Base-by-base conservation (phyloP, 257 asterid genomes). In the Solanum boliviense region DNA sequence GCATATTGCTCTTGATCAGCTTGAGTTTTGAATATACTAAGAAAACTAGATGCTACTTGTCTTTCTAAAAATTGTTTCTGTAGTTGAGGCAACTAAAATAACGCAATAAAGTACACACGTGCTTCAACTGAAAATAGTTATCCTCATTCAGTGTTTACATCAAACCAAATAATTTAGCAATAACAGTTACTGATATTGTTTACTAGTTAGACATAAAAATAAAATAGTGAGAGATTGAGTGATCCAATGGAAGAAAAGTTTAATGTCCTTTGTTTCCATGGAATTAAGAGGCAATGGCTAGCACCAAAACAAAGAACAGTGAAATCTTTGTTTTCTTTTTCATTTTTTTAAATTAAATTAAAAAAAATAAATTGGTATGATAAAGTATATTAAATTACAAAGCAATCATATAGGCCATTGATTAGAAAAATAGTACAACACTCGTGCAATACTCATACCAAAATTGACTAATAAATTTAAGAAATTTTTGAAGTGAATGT, bases 361-460 rank as follows among this genome's bases (percentile, higher is more conserved):
- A 18, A 15, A 15, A 44, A 18, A 25, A 44, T 1, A n/a, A 68
- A 15, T 85, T 85, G 82, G 79, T 44, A 25, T 65, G 65, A 41
- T 46, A 29, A 3, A n/a, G 27, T 68, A 68, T 31, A 56, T 85
- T 9, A 85, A 27, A 85, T 67, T 31, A 68, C 44, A 67, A 23
- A 38, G 44, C 46, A 68, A 85, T 68, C 87, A 68, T 68, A n/a
- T 68, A 65, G 84, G 76, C 5, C 16, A 68, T 16, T 65, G 82
- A 67, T n/a, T 38, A 85, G 21, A 85, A 46, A 13, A 65, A 36
- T 85, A 71, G 65, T 52, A 38, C 82, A 85, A 46, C 91, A 82
- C 88, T 90, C 88, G 89, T 88, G 91, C 90, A 90, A 88, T 70
- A 75, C 86, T 88, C 89, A 21, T 67, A 21, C 89, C 91, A 82